Conservation (phyloP, 345 rosid species). For the Eucalyptus curtisii region DNA sequence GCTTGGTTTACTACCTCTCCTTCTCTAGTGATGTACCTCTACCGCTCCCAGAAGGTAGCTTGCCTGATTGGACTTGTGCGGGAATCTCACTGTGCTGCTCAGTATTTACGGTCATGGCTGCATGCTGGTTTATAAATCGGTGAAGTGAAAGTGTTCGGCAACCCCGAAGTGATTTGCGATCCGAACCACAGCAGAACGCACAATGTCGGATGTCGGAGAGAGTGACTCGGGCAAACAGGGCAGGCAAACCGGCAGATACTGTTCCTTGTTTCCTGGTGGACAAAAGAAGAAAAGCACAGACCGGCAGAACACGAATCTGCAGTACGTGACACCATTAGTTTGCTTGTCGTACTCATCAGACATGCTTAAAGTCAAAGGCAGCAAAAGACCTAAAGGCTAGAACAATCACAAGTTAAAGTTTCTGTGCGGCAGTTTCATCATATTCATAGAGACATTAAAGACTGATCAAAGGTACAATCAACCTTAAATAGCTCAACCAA, state of each 20-base stretch:
- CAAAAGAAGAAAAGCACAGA: slow-evolving; percentile 43
- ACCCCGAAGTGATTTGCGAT: slow-evolving; percentile 61
- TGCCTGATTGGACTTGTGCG: neutral
- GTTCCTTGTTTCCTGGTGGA: slow-evolving; percentile 31
- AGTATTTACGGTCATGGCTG: neutral
- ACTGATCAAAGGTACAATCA: neutral
- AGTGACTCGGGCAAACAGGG: slow-evolving; percentile 62
- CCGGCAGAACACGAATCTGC: slow-evolving; percentile 90
- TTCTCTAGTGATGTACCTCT: neutral
- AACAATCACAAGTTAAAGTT: neutral
- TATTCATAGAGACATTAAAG: neutral
- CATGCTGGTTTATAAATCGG: neutral
- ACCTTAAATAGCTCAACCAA: neutral
- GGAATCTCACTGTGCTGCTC: neutral
- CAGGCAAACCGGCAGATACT: slow-evolving; percentile 61
- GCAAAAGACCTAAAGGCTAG: neutral
- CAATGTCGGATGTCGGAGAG: slow-evolving; percentile 37
- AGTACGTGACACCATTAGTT: neutral
- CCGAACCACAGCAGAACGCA: slow-evolving; percentile 33
- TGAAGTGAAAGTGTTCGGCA: slow-evolving; percentile 42
- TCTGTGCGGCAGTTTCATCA: neutral
- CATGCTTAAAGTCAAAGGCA: neutral
- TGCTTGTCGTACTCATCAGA: neutral
- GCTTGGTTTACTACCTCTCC: neutral
- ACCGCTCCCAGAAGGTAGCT: neutral